phyloP scores from a whole-genome alignment of 2,329 filamentous ascomycete genomes.

The Lecanosticta acicola region DNA sequence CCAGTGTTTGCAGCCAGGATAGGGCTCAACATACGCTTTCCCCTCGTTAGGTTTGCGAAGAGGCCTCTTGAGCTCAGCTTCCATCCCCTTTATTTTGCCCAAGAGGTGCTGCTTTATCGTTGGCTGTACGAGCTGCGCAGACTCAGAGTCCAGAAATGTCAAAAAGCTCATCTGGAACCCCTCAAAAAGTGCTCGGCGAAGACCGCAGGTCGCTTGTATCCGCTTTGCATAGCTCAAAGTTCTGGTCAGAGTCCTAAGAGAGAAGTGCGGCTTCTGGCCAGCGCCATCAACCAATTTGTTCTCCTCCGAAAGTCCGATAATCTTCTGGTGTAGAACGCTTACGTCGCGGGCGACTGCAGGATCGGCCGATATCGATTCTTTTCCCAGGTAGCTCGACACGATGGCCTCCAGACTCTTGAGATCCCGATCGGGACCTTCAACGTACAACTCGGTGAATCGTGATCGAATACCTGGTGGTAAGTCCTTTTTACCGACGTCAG shows the following conservation, averaged over 20 bases:
- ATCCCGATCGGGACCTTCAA: slow-evolving; percentile 82
- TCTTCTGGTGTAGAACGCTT: slow-evolving; percentile 79
- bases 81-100: slow-evolving; percentile 61
- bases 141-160: slow-evolving; percentile 76
- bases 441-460: slow-evolving; percentile 92
- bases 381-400: slow-evolving; percentile 79
- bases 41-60: slow-evolving; percentile 73
- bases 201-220: slow-evolving; percentile 74
- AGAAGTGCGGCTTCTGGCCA: slow-evolving; percentile 94
- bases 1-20: slow-evolving; percentile 51
- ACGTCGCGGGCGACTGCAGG: slow-evolving; percentile 73
- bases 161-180: slow-evolving; percentile 98
- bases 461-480: slow-evolving; percentile 82
- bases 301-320: slow-evolving; percentile 71
- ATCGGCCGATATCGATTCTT: slow-evolving; percentile 60
- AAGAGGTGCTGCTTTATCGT: slow-evolving; percentile 77
- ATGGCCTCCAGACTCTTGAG: slow-evolving; percentile 81
- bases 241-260: slow-evolving; percentile 85
- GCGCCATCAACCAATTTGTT: slow-evolving; percentile 90
- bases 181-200: slow-evolving; percentile 83
- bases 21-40: slow-evolving; percentile 63
- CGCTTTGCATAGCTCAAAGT: slow-evolving; percentile 83
- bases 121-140: slow-evolving; percentile 71
- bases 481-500: slow-evolving; percentile 93
- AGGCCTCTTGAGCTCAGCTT: slow-evolving; percentile 69